Evolutionary conservation across 2,329 filamentous ascomycete species (phyloP).

Genomic region (Fusarium anthophilum): DNA sequence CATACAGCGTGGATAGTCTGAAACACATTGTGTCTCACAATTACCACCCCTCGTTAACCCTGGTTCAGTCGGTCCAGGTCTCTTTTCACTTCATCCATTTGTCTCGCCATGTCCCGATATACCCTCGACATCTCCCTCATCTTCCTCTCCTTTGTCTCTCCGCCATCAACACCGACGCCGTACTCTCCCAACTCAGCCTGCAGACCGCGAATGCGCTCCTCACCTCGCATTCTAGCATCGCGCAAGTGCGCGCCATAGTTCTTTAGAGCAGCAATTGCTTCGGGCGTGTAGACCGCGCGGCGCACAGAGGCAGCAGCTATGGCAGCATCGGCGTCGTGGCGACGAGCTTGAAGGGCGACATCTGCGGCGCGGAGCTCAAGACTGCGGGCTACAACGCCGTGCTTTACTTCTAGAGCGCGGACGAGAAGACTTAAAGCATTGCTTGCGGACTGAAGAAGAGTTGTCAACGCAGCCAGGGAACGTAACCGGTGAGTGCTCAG

Average conservation of each 20-base stretch:
- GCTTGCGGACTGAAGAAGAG: slow-evolving; percentile 54
- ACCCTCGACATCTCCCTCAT: slow-evolving; percentile 64
- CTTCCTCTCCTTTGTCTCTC: slow-evolving; percentile 55
- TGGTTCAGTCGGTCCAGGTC: slow-evolving; percentile 55
- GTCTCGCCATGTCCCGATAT: slow-evolving; percentile 59
- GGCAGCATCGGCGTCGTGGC: slow-evolving; percentile 51
- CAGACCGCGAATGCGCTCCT: slow-evolving; percentile 54
- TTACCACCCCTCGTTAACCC: slow-evolving; percentile 21
- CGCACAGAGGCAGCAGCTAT: slow-evolving; percentile 48
- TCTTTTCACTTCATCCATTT: slow-evolving; percentile 59
- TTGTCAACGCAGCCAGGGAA: slow-evolving; percentile 49
- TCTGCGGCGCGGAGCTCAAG: slow-evolving; percentile 61
- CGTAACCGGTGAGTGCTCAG: slow-evolving; percentile 53
- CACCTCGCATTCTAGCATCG: slow-evolving; percentile 57
- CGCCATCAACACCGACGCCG: slow-evolving; percentile 53
- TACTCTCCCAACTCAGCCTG: slow-evolving; percentile 59
- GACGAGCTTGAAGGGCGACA: slow-evolving; percentile 55
- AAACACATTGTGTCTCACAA: background rate
- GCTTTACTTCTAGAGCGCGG: slow-evolving; percentile 64
- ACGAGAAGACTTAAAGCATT: slow-evolving; percentile 55
- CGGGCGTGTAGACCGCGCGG: slow-evolving; percentile 56
- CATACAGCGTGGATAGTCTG: background rate
- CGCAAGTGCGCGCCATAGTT: slow-evolving; percentile 61
- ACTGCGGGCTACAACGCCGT: slow-evolving; percentile 60
- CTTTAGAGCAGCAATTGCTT: slow-evolving; percentile 53